Conservation (phyloP, 176 grass and related monocot species). For the Musa troglodytarum region DNA sequence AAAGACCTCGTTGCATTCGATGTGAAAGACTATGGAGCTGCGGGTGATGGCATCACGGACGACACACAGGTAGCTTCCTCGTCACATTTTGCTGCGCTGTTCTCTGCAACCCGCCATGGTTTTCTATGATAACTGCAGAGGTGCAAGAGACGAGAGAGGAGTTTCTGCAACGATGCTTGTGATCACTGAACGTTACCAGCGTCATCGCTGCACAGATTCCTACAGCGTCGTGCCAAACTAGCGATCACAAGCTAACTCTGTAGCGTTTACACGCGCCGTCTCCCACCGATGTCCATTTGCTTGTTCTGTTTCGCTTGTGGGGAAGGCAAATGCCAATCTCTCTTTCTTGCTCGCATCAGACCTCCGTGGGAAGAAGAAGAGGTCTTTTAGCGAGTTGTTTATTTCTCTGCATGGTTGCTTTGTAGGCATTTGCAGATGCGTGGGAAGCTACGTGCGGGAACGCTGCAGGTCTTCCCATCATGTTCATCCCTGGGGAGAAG, state of each 20-base stretch:
- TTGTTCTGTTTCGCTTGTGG: background rate
- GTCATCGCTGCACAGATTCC: too few species aligned
- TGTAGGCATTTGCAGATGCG: slow-evolving; percentile 9
- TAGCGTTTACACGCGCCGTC: background rate
- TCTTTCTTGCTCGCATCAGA: background rate
- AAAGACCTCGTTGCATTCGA: too few species aligned
- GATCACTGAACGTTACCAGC: too few species aligned
- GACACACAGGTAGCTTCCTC: too few species aligned
- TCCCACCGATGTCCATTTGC: background rate
- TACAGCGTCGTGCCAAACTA: background rate
- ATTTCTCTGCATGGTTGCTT: background rate
- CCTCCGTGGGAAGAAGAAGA: background rate
- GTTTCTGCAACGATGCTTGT: too few species aligned
- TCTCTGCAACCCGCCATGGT: too few species aligned
- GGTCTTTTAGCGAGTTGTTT: background rate
- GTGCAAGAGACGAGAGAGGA: too few species aligned
- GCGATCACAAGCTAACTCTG: background rate
- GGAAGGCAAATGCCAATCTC: background rate
- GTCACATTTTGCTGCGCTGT: too few species aligned
- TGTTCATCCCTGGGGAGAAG: background rate
- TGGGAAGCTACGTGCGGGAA: slow-evolving; percentile 7
- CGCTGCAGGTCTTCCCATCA: background rate
- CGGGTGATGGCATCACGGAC: too few species aligned
- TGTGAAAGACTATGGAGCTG: too few species aligned
- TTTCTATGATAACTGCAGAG: too few species aligned